These are phyloP conservation scores for Dactylonectria macrodidyma DNA, from an alignment of 2,329 filamentous ascomycete genomes.

Conservation along the genomic window DNA sequence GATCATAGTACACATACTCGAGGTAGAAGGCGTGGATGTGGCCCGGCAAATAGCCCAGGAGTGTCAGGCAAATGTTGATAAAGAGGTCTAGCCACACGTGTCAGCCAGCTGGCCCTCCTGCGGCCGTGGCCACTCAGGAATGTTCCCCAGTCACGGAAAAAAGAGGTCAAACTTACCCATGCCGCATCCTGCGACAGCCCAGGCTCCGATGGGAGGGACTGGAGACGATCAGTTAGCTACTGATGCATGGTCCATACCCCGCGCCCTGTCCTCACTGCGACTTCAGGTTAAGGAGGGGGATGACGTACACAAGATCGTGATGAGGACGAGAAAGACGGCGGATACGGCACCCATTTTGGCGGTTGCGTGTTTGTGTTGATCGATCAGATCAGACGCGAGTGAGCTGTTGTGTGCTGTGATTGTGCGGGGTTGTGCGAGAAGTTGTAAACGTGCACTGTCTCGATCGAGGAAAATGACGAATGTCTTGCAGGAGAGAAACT, in stretches of 20 bases:
- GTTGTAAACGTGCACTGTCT: conserved; percentile 16
- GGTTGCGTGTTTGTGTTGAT: conserved; percentile 29
- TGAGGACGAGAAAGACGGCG: conserved; percentile 64
- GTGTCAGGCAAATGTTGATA: conserved; percentile 77
- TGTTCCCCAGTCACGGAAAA: not conserved
- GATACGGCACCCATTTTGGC: conserved; percentile 65
- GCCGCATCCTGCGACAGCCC: conserved; percentile 75
- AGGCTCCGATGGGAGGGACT: conserved; percentile 79
- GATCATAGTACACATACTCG: conserved; percentile 87
- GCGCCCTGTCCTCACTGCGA: conserved; percentile 1
- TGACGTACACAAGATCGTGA: conserved; percentile 67
- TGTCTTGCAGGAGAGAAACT: conserved; percentile 13
- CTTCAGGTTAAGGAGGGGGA: not conserved
- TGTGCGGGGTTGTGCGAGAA: conserved; percentile 19
- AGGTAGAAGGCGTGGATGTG: conserved; percentile 87
- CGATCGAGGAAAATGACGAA: not conserved
- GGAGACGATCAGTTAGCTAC: conserved; percentile 41
- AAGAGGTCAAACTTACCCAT: conserved; percentile 55
- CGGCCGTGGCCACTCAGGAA: conserved; percentile 13
- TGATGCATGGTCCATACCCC: conserved; percentile 1
- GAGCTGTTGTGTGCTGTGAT: conserved; percentile 10
- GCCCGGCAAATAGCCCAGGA: conserved; percentile 82
- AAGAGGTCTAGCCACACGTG: conserved; percentile 65
- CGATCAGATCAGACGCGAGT: conserved; percentile 27
- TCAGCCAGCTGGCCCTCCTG: conserved; percentile 29